Percentiles rank a stretch among this genome's conserved stretches.
Evolutionary conservation across 2,329 filamentous ascomycete genomes (phyloP).

Genomic region (Hawksworthiomyces lignivorus): DNA sequence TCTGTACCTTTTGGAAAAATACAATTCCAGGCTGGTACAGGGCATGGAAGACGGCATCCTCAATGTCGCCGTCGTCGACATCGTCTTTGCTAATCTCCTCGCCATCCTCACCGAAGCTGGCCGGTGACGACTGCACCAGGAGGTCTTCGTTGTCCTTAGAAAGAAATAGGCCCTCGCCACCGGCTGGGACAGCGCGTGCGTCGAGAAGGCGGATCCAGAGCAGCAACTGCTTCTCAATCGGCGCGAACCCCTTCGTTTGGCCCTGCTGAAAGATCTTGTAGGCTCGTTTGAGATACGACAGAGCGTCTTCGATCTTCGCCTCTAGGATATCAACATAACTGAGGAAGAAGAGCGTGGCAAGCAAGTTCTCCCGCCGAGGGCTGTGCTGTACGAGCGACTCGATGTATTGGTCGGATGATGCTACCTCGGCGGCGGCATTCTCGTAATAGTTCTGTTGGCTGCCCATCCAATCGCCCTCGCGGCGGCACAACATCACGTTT

Average conservation of each 20-base stretch:
- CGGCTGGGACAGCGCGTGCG: constrained; percentile 46
- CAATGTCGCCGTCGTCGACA: constrained; percentile 27
- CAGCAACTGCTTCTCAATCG: constrained; percentile 39
- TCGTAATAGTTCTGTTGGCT: constrained; percentile 31
- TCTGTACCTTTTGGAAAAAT: constrained; percentile 52
- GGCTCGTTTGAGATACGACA: constrained; percentile 41
- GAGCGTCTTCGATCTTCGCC: constrained; percentile 35
- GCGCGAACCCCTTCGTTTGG: constrained; percentile 28
- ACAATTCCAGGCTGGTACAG: constrained; percentile 47
- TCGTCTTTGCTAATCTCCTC: constrained; percentile 12
- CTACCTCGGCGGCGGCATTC: constrained; percentile 27
- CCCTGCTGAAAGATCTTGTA: constrained; percentile 39
- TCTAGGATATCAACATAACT: constrained; percentile 45
- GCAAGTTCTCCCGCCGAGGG: constrained; percentile 30
- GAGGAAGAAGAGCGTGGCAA: constrained; percentile 45
- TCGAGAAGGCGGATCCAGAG: constrained; percentile 50
- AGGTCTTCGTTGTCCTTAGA: constrained; percentile 38
- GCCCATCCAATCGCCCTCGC: constrained; percentile 24
- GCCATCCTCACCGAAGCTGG: constrained; percentile 13
- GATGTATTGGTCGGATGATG: constrained; percentile 31
- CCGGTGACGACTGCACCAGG: constrained; percentile 35
- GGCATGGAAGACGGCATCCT: constrained; percentile 46
- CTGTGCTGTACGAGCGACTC: constrained; percentile 24
- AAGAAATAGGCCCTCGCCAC: constrained; percentile 47
- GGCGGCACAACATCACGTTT: constrained; percentile 33